Conservation (phyloP, 192 early-diverging fungal species). For the Coemansia furcata region DNA sequence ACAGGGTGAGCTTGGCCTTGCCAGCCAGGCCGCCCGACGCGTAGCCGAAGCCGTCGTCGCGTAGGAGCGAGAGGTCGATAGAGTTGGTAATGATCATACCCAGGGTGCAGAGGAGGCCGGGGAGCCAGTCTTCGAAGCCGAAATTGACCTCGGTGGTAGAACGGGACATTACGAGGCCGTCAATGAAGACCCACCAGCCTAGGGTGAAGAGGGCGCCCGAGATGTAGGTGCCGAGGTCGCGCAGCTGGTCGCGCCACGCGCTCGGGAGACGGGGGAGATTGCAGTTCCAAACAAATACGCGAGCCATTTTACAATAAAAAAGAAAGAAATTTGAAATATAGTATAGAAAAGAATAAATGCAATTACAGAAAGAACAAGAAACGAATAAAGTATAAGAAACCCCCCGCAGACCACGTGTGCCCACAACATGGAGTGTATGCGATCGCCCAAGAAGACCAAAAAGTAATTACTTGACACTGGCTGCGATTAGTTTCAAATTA, state of each 20-base stretch:
- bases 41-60: constrained; percentile 53
- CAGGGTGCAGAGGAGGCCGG: constrained; percentile 50
- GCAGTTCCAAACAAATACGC: constrained; percentile 51
- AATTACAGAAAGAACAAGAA: constrained; percentile 5
- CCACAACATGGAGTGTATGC: too few species aligned
- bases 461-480: too few species aligned
- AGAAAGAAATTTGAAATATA: neutral
- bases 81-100: constrained; percentile 57
- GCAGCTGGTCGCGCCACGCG: constrained; percentile 36
- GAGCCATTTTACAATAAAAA: constrained; percentile 22
- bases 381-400: neutral
- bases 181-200: constrained; percentile 58
- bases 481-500: neutral
- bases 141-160: constrained; percentile 27
- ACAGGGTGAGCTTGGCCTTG: constrained; percentile 53
- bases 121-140: constrained; percentile 54
- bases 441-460: neutral
- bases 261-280: constrained; percentile 46
- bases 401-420: neutral
- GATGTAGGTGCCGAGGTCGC: constrained; percentile 48
- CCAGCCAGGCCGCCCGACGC: constrained; percentile 35
- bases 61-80: constrained; percentile 51
- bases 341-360: neutral
- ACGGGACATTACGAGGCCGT: constrained; percentile 49
- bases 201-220: constrained; percentile 52